These are phyloP conservation scores for Coelastrella sp. DNA, from an alignment of 139 green algal species.

Conservation along the genomic window DNA sequence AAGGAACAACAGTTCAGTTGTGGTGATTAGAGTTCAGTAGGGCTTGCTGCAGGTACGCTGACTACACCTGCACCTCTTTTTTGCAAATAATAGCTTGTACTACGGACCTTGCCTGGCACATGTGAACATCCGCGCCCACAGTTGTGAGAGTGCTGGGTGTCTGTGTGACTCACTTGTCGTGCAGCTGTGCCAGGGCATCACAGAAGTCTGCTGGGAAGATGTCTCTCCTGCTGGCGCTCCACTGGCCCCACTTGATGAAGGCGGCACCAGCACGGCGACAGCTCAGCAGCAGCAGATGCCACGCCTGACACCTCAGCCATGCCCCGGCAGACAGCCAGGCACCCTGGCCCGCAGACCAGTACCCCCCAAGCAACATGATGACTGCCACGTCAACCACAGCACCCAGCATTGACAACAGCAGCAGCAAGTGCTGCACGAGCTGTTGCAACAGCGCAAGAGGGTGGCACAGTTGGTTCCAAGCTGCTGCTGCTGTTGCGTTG, in stretches of 20 bases:
- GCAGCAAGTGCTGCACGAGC: background rate
- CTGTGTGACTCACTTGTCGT: conserved; percentile 55
- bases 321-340: conserved; percentile 39
- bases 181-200: conserved; percentile 79
- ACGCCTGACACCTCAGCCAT: conserved; percentile 55
- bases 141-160: too few relatives aligned
- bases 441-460: background rate
- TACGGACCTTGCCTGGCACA: too few relatives aligned
- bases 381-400: conserved; percentile 32
- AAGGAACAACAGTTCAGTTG: background rate
- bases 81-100: too few relatives aligned
- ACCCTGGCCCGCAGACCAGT: conserved; percentile 20
- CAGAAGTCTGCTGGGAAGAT: conserved; percentile 95
- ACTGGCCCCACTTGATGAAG: conserved; percentile 93
- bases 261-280: conserved; percentile 74
- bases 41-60: too few relatives aligned
- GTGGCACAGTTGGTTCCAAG: background rate
- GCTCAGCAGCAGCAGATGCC: conserved; percentile 69
- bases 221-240: conserved; percentile 91
- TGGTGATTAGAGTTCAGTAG: too few relatives aligned
- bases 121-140: too few relatives aligned
- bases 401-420: background rate
- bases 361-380: conserved; percentile 29
- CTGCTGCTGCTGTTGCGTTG: background rate
- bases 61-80: too few relatives aligned